A percentile compares a stretch with the other conserved stretches of the same genome.
Evolutionary conservation across 2,329 filamentous ascomycete species (phyloP).

Genomic region (Dactylellina cionopaga): DNA sequence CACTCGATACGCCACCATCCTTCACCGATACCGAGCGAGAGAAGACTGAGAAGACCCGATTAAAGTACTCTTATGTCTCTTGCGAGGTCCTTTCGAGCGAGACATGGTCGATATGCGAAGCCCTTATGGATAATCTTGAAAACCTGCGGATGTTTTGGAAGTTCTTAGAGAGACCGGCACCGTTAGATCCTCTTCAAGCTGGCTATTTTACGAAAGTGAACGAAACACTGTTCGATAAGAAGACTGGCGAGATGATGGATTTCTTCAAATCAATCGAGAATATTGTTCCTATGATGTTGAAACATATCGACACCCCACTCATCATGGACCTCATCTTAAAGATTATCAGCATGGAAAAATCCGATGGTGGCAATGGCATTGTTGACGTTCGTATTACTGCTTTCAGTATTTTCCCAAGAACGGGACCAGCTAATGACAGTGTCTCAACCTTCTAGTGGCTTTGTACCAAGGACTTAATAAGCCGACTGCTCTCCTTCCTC

Average conservation of each 20-base stretch:
- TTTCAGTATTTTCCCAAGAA: background rate
- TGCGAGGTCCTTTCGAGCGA: constrained; percentile 95
- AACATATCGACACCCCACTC: constrained; percentile 96
- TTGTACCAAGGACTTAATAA: constrained; percentile 86
- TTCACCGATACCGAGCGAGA: constrained; percentile 69
- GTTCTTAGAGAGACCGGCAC: constrained; percentile 83
- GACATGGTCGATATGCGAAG: constrained; percentile 95
- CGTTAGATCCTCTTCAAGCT: constrained; percentile 90
- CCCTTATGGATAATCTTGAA: constrained; percentile 83
- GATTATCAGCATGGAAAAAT: constrained; percentile 94
- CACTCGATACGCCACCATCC: constrained; percentile 60
- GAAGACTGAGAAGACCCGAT: constrained; percentile 86
- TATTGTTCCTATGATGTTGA: constrained; percentile 83
- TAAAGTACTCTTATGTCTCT: constrained; percentile 92
- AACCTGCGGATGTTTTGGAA: constrained; percentile 87
- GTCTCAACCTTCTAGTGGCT: constrained; percentile 74
- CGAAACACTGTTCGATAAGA: constrained; percentile 95
- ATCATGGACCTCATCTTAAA: constrained; percentile 97
- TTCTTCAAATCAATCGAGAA: constrained; percentile 85
- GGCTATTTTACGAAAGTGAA: constrained; percentile 99
- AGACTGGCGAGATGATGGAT: constrained; percentile 95
- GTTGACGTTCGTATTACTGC: constrained; percentile 76
- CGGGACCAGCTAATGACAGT: constrained; percentile 52
- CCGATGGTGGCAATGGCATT: constrained; percentile 87
- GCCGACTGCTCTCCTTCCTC: constrained; percentile 84